A percentile compares a stretch with the other conserved stretches of the same genome.
These are phyloP conservation scores for Angomonas desouzai DNA, from an alignment of 208 protist species.

Conservation along the genomic window DNA sequence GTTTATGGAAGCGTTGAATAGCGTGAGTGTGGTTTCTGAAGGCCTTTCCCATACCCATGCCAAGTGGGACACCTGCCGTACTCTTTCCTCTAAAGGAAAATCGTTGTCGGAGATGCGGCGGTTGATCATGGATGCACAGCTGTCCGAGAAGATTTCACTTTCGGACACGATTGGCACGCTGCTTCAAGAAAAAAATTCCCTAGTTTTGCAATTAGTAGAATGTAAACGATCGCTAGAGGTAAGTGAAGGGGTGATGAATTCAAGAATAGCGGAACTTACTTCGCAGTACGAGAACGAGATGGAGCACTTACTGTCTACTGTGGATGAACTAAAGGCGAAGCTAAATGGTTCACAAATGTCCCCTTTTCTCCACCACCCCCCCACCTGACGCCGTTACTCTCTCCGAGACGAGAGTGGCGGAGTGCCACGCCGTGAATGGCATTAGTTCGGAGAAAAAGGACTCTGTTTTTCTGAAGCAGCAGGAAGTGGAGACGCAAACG, in stretches of 20 bases:
- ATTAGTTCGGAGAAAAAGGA: too few species aligned
- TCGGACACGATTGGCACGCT: background rate
- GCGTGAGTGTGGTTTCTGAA: background rate
- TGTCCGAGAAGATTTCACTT: background rate
- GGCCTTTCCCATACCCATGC: background rate
- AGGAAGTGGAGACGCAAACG: slow-evolving; percentile 36
- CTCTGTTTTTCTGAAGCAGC: background rate
- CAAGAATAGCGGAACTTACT: slow-evolving; percentile 29
- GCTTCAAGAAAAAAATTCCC: background rate
- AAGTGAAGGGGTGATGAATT: slow-evolving; percentile 18
- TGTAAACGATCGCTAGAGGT: slow-evolving; percentile 1
- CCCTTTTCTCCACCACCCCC: background rate
- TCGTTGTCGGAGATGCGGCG: background rate
- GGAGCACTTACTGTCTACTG: slow-evolving; percentile 22
- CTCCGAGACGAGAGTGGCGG: too few species aligned
- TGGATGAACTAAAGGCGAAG: slow-evolving; percentile 31
- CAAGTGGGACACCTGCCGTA: background rate
- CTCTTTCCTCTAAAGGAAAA: background rate
- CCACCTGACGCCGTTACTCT: too few species aligned
- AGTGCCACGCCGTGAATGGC: too few species aligned
- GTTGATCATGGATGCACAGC: background rate
- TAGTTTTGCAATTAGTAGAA: background rate
- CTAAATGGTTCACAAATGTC: slow-evolving; percentile 11
- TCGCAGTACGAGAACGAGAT: slow-evolving; percentile 30
- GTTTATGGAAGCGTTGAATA: background rate